phyloP scores from a whole-genome alignment of 768 basidiomycete species.

The Boletus huronensis region DNA sequence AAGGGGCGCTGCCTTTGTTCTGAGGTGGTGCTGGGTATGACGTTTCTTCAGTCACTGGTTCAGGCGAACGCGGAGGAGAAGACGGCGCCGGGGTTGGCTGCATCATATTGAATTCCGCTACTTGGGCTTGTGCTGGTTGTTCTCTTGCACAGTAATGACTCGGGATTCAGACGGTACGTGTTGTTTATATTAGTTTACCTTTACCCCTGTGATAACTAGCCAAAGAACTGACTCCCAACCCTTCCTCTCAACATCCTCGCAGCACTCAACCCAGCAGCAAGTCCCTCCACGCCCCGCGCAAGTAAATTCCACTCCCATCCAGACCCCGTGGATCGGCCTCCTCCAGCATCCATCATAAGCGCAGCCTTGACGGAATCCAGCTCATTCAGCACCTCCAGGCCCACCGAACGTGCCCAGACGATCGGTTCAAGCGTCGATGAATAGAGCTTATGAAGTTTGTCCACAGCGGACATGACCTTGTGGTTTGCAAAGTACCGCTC shows the following conservation, averaged over 20 bases:
- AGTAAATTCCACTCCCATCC: constrained; percentile 32
- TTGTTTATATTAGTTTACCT: constrained; percentile 19
- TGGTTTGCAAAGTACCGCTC: constrained; percentile 87
- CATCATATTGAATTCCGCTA: constrained; percentile 35
- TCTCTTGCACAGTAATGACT: not conserved
- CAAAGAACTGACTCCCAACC: constrained; percentile 12
- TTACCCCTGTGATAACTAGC: not conserved
- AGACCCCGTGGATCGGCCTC: constrained; percentile 26
- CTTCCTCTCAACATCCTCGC: constrained; percentile 28
- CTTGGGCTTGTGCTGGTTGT: not conserved
- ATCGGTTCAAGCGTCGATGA: constrained; percentile 59
- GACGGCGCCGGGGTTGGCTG: constrained; percentile 67
- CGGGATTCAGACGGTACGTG: constrained; percentile 6
- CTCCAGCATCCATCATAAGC: constrained; percentile 79
- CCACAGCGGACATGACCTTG: constrained; percentile 74
- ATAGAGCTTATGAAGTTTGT: constrained; percentile 90
- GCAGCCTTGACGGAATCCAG: constrained; percentile 77
- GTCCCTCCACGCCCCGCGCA: constrained; percentile 44
- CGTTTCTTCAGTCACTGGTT: constrained; percentile 19
- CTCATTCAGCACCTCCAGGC: constrained; percentile 90
- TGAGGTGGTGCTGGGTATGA: constrained; percentile 55
- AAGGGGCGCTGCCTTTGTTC: constrained; percentile 67
- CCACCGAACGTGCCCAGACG: constrained; percentile 85
- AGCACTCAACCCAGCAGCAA: constrained; percentile 35
- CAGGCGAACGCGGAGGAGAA: constrained; percentile 50